Conservation (phyloP, 2,329 filamentous ascomycete genomes). For the Cladophialophora bantiana region DNA sequence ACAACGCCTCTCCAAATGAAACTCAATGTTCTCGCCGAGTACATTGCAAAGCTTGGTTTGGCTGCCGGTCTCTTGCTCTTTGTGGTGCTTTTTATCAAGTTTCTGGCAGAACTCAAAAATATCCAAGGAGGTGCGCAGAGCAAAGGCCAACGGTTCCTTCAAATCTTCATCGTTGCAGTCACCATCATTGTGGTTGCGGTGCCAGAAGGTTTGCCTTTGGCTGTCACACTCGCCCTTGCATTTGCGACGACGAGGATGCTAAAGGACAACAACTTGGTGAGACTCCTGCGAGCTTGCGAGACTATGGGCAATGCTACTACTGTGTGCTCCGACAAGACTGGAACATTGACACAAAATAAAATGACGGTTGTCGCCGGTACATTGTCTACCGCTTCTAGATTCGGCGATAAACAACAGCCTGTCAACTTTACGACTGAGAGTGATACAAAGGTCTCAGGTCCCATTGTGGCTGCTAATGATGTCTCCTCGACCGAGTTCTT, state of each 20-base stretch:
- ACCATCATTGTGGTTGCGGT: constrained; percentile 67
- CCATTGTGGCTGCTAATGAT: constrained; percentile 49
- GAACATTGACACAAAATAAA: constrained; percentile 69
- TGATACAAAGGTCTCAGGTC: constrained; percentile 34
- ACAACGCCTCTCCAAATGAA: constrained; percentile 81
- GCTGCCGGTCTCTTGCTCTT: constrained; percentile 78
- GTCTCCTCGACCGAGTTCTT: constrained; percentile 63
- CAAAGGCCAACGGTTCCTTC: constrained; percentile 65
- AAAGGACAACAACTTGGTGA: constrained; percentile 68
- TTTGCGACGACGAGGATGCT: constrained; percentile 70
- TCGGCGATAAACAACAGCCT: constrained; percentile 51
- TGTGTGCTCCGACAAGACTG: constrained; percentile 71
- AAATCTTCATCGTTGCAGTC: constrained; percentile 65
- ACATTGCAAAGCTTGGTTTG: constrained; percentile 78
- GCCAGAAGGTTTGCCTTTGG: constrained; percentile 66
- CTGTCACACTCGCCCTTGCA: constrained; percentile 67
- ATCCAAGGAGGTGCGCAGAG: constrained; percentile 55
- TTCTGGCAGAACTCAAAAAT: constrained; percentile 66
- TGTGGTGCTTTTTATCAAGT: constrained; percentile 79
- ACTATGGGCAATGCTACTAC: constrained; percentile 71
- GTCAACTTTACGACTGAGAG: constrained; percentile 41
- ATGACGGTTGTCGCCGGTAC: constrained; percentile 68
- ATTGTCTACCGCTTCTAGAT: constrained; percentile 56
- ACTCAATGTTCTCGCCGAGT: constrained; percentile 77
- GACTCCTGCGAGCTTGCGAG: constrained; percentile 65